Conservation (phyloP, 495 filamentous ascomycete species). For the Penicillium cosmopolitanum region DNA sequence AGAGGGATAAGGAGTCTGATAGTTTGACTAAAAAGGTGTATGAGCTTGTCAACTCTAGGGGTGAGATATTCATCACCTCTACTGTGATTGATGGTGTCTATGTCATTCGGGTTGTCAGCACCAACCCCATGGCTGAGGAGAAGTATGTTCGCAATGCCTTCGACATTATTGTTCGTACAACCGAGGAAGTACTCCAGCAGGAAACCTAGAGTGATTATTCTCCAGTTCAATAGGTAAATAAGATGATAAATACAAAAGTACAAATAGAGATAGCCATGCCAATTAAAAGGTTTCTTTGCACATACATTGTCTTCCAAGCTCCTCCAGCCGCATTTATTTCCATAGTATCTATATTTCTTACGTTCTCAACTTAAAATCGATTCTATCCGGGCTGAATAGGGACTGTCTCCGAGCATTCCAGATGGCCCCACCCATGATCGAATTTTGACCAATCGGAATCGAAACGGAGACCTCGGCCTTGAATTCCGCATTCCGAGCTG, state of each 20-base stretch:
- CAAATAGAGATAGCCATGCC: no score
- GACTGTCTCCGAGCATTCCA: no score
- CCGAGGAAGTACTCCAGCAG: conserved; percentile 59
- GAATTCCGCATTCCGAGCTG: not conserved
- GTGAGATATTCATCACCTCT: conserved; percentile 84
- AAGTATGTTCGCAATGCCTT: conserved; percentile 75
- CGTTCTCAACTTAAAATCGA: no score
- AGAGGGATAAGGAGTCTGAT: conserved; percentile 59
- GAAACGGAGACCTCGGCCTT: not conserved
- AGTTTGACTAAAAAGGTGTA: conserved; percentile 75
- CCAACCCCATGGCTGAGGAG: conserved; percentile 69
- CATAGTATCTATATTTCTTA: no score
- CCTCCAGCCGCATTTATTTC: no score
- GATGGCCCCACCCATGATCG: not conserved
- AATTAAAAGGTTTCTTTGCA: not conserved
- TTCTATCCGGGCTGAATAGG: not conserved
- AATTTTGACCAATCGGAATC: not conserved
- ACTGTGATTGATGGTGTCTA: conserved; percentile 75
- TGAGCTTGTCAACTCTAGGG: conserved; percentile 72
- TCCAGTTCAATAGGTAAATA: no score
- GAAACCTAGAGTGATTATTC: not conserved
- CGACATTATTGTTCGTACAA: conserved; percentile 70
- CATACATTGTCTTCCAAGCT: not conserved
- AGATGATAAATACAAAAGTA: no score
- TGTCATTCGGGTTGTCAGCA: conserved; percentile 80